Evolutionary conservation across 2,329 filamentous ascomycete genomes (phyloP).

Genomic region (Aplosporella prunicola): DNA sequence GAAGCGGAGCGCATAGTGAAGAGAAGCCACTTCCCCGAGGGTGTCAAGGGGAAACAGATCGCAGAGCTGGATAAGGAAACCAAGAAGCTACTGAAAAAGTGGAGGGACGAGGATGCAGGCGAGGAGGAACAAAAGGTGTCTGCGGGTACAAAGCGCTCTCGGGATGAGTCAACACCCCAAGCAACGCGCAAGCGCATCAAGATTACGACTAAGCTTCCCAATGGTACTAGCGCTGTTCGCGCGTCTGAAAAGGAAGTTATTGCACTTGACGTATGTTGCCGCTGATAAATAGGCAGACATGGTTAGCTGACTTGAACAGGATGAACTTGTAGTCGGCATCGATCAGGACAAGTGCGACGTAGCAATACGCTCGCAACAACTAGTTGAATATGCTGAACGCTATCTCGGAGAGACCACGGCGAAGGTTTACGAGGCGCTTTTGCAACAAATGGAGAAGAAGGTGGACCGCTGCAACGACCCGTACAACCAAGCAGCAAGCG

Average conservation of each 20-base stretch:
- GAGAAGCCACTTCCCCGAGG: conserved; percentile 37
- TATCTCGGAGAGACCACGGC: conserved; percentile 65
- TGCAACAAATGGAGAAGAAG: conserved; percentile 61
- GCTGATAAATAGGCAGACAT: neutral
- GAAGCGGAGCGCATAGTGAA: conserved; percentile 56
- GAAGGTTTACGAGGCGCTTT: conserved; percentile 64
- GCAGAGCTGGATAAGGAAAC: conserved; percentile 58
- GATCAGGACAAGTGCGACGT: conserved; percentile 82
- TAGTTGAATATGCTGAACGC: conserved; percentile 63
- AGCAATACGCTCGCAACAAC: conserved; percentile 66
- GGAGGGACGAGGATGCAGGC: conserved; percentile 33
- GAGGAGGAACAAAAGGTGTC: conserved; percentile 15
- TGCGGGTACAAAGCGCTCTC: conserved; percentile 8
- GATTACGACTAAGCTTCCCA: conserved; percentile 16
- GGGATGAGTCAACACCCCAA: conserved; percentile 11
- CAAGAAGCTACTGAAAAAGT: conserved; percentile 45
- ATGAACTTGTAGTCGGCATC: conserved; percentile 63
- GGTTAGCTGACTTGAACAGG: conserved; percentile 37
- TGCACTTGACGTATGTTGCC: conserved; percentile 26
- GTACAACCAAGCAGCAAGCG: conserved; percentile 24
- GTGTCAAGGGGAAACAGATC: conserved; percentile 22
- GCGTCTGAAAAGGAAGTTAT: conserved; percentile 18
- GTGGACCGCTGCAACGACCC: conserved; percentile 58
- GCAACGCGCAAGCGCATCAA: conserved; percentile 26
- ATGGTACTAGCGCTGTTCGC: conserved; percentile 12